A percentile compares a stretch with the other conserved stretches of the same genome.
Evolutionary conservation across 805 yeast species (phyloP).

Genomic region (Cyberlindnera subsufficiens): DNA sequence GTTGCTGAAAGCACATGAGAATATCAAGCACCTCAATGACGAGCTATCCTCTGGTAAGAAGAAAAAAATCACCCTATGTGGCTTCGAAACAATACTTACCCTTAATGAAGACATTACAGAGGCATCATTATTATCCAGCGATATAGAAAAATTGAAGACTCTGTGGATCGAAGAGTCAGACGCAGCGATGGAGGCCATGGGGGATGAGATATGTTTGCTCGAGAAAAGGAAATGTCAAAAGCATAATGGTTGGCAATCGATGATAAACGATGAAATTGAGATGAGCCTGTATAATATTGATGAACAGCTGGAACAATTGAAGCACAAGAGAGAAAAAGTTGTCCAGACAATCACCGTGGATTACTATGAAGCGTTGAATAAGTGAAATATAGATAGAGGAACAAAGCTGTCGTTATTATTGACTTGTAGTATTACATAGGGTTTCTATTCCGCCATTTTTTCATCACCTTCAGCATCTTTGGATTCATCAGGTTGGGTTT

Average conservation of each 20-base stretch:
- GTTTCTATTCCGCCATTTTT: neutral
- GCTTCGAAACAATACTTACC: constrained; percentile 34
- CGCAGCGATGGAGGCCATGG: neutral
- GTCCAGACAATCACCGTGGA: constrained; percentile 33
- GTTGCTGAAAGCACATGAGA: constrained; percentile 20
- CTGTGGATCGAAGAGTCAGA: constrained; percentile 1
- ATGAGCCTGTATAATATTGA: constrained; percentile 26
- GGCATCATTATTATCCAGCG: constrained; percentile 15
- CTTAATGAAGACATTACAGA: constrained; percentile 6
- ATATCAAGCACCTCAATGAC: constrained; percentile 23
- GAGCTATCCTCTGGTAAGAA: constrained; percentile 14
- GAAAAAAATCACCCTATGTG: constrained; percentile 47
- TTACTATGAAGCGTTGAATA: constrained; percentile 26
- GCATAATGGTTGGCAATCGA: constrained; percentile 45
- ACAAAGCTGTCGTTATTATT: neutral
- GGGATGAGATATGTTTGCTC: constrained; percentile 34
- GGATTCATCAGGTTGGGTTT: constrained; percentile 2
- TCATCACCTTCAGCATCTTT: constrained; percentile 2
- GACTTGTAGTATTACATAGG: neutral
- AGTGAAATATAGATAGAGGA: neutral
- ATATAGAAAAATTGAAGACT: constrained; percentile 4
- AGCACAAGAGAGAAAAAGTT: constrained; percentile 25
- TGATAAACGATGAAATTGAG: constrained; percentile 31
- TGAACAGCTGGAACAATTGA: constrained; percentile 13
- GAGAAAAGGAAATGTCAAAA: constrained; percentile 52